Conservation (phyloP, 352 stramenopile species). For the Phytophthora lateralis region DNA sequence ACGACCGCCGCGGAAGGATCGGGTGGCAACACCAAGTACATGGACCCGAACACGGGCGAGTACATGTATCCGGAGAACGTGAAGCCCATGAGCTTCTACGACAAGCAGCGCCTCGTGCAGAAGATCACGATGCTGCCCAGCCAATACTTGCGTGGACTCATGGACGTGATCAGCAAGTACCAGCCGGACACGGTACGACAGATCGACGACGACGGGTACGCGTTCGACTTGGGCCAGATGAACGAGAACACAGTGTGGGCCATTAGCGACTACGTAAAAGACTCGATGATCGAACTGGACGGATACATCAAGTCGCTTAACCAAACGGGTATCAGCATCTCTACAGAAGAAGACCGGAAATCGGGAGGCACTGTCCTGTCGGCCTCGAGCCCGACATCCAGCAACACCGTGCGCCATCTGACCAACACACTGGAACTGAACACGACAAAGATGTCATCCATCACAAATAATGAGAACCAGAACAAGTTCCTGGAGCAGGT, state of each 20-base stretch:
- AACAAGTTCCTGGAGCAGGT: conserved; percentile 89
- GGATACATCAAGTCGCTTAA: conserved; percentile 82
- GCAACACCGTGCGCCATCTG: conserved; percentile 28
- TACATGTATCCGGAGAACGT: conserved; percentile 89
- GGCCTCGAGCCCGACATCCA: neutral
- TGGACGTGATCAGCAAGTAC: conserved; percentile 91
- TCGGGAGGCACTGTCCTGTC: conserved; percentile 13
- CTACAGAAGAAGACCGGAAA: conserved; percentile 30
- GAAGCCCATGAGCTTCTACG: conserved; percentile 83
- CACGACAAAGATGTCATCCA: conserved; percentile 72
- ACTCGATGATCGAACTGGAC: conserved; percentile 86
- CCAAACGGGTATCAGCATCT: conserved; percentile 41
- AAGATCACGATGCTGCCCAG: conserved; percentile 87
- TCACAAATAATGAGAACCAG: conserved; percentile 79
- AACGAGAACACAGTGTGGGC: conserved; percentile 90
- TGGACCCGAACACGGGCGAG: conserved; percentile 66
- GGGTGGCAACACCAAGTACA: conserved; percentile 73
- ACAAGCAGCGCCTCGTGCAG: conserved; percentile 86
- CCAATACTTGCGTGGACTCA: conserved; percentile 83
- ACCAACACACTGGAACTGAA: conserved; percentile 51
- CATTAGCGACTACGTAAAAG: conserved; percentile 88
- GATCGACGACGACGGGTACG: conserved; percentile 89
- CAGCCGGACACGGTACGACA: conserved; percentile 85
- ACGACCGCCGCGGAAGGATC: conserved; percentile 56
- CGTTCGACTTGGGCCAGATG: conserved; percentile 87